Evolutionary conservation across 371 early-diverging fungal genomes (phyloP), one percentile per base, ranked within the genome.

Genomic region (Batkoa obscura): DNA sequence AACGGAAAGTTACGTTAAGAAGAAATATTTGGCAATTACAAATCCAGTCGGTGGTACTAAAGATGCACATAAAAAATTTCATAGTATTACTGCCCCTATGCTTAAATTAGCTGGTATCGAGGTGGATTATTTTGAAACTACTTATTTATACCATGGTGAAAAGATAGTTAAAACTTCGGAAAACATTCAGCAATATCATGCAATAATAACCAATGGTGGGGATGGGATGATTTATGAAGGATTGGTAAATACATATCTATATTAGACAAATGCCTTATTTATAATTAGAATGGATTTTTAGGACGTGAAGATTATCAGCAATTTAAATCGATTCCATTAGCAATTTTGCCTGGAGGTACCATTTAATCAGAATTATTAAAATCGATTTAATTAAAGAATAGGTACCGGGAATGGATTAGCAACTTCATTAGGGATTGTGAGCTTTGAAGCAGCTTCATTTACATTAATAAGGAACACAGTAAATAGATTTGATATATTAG

Each of bases 141-240:
- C 23, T 23, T 23, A 23, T 23, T 23, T 23, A 23, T 23, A 23
- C 23, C 23, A 23, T 23, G 23, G 23, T 23, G 23, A 23, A 23
- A 23, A 23, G 23, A 23, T 23, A 23, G 23, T 23, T 23, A 23
- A 23, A 23, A 23, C 23, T 23, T 23, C 23, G 23, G 23, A 23
- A 23, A 23, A 23, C 23, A 23, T 23, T 23, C 23, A 23, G 23
- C 23, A 23, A 23, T 23, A 23, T 23, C 23, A 23, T 23, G 23
- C 53, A 2, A 53, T 53, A 9, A 30, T 53, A 3, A 38, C 53
- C 8, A 10, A 15, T 23, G 53, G 53, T 39, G 53, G 53, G 36
- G 53, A 53, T 38, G 53, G 53, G 3, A 39, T 23, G 3, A 6
- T 53, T 32, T 39, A 53, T 38, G 53, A 53, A 53, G 53, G 35